Base-by-base conservation (phyloP, 1,284 basidiomycete genomes). In the Trametes polyzona region DNA sequence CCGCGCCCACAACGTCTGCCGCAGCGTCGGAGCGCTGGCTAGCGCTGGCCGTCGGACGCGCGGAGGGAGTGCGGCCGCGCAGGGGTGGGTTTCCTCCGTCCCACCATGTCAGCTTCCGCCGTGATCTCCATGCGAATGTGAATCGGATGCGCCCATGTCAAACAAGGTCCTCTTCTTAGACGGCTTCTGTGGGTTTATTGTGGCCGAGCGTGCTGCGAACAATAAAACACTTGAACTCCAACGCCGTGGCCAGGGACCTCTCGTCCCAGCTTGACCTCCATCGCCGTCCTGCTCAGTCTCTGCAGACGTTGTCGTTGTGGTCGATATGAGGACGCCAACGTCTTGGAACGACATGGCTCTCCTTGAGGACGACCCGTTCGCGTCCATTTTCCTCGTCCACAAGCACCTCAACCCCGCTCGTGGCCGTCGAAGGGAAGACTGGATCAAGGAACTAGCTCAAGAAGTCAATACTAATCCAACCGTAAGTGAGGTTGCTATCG, bases 291-390 rank as follows among this genome's bases (percentile, higher is more conserved):
- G 7, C 43, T 35, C 16, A 10, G 17, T 32, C 33, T 4, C 19
- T 19, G 33, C 5, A 6, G 19, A n/a, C 12, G 30, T 30, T 26
- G 32, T 39, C 44, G 42, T n/a, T 7, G 11, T 11, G 14, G 30
- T 12, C 52, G n/a, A 33, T 26, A 65, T 69, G 58, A 61, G 65
- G 27, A 24, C 29, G 9, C 72, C 69, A 0, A 47, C 37, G 11
- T 59, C 62, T n/a, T 64, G 67, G 52, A 48, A 60, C 24, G 73
- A 76, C 58, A 17, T 26, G 24, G 36, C 21, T 4, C 67, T 72
- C 29, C 65, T 73, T 3, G 42, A 68, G 4, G 65, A 71, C 32
- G 68, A 74, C 26, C 72, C 72, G 5, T 69, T 75, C 62, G 47
- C 43, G 1, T 53, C 56, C 8, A 14, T 24, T 3, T 76, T 75